Base-by-base conservation (phyloP, 805 yeast species). In the Blastobotrys terrestris region DNA sequence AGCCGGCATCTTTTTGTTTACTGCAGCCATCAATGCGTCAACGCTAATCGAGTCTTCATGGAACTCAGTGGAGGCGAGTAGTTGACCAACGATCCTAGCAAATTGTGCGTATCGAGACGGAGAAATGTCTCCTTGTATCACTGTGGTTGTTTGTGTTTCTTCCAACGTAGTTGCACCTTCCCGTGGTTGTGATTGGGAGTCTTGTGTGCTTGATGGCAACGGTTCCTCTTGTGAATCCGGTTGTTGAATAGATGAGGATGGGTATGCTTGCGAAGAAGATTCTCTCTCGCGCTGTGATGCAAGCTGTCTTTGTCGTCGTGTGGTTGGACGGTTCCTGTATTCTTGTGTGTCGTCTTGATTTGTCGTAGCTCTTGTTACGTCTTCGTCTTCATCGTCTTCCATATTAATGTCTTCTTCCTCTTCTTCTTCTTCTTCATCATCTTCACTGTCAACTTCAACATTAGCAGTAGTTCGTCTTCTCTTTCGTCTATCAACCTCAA, bases 31-130 rank as follows among this genome's bases (percentile, higher is more conserved):
- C 22, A 80, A 62, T 1, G 65, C 60, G 3, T 66, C 70, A 7
- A 69, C 58, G 1, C 74, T 66, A 49, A 76, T 74, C 53, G 72
- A 72, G 39, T 75, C 79, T 22, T 74, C 77, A 18, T 72, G 75
- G 52, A 73, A 76, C 3, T 73, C 52, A 18, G 69, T 72, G 3
- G 76, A 68, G 52, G 74, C 73, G 61, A 78, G 69, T 44, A 80
- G 67, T 20, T 65, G 67, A 1, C 84, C 81, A 18, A 78, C 71
- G 11, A 73, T 65, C 54, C 73, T 71, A 18, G 76, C 73, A 60
- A 81, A 75, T 31, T 64, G 60, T n/a, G 69, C 71, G 49, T 74
- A 69, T 58, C 88, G 72, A 16, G 76, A 72, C 1, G 75, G 73
- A 2, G 86, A 79, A 16, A 83, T 72, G 7, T 67, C 67, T 11